Conservation (phyloP, 148 eudicot species). For the Suaeda aralocaspica region DNA sequence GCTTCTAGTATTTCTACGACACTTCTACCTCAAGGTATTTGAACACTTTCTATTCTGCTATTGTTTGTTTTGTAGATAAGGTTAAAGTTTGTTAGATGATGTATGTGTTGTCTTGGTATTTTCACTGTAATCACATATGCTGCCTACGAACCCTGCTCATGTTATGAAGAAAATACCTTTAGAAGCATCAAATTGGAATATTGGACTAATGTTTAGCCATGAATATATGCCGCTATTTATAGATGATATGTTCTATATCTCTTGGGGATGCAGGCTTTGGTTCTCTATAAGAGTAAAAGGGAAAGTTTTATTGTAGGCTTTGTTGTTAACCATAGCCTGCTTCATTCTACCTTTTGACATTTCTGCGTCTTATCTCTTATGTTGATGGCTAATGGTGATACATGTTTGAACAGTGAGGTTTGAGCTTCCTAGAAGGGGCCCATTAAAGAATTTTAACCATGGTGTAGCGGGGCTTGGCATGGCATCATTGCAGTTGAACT, state of each 20-base stretch:
- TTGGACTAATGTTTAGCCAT: too few species aligned
- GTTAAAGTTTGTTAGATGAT: not conserved
- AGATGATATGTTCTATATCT: not conserved
- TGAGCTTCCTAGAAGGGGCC: slow-evolving; percentile 13
- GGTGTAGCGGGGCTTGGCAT: slow-evolving; percentile 8
- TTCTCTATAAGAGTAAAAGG: too few species aligned
- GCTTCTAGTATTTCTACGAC: slow-evolving; percentile 7
- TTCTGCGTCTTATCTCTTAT: not conserved
- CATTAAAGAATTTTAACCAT: slow-evolving; percentile 12
- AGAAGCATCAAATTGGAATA: not conserved
- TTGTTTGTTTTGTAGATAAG: too few species aligned
- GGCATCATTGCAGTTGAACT: slow-evolving; percentile 6
- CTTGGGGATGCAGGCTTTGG: not conserved
- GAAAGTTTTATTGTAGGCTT: too few species aligned
- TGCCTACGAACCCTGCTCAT: not conserved
- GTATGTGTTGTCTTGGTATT: not conserved
- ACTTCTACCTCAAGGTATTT: slow-evolving; percentile 19
- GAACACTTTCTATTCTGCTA: not conserved
- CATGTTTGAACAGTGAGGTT: slow-evolving; percentile 17
- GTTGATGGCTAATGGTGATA: not conserved
- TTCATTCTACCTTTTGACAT: not conserved
- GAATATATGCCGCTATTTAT: not conserved
- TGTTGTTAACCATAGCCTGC: not conserved
- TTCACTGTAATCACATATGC: not conserved
- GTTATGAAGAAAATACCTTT: not conserved